Percentiles rank a stretch among this genome's conserved stretches.
Evolutionary conservation across 2,329 filamentous ascomycete genomes (phyloP).

Genomic region (Penicillium corylophilum): DNA sequence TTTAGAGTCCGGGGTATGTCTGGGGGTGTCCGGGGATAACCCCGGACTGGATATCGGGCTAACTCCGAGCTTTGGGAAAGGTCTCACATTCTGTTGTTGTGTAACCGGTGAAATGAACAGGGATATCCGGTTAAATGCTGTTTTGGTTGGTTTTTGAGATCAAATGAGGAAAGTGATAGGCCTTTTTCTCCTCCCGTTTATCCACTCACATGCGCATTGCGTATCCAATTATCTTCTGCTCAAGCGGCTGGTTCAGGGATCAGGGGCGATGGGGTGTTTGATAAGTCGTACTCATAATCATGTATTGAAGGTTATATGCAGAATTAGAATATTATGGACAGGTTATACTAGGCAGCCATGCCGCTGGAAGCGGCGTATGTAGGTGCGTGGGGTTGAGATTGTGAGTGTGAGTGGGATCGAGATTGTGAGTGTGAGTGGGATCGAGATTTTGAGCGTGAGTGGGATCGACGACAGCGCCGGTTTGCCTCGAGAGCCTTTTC

Average conservation of each 20-base stretch:
- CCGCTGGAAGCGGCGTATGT: neutral
- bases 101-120: neutral
- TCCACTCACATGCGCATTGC: neutral
- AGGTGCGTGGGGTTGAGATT: neutral
- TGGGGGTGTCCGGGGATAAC: conserved; percentile 4
- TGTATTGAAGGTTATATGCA: neutral
- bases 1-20: neutral
- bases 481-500: conserved; percentile 3
- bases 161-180: neutral
- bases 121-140: neutral
- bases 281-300: neutral
- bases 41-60: neutral
- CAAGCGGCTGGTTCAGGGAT: neutral
- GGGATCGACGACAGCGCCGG: neutral
- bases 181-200: neutral
- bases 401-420: neutral
- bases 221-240: neutral
- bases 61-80: neutral
- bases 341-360: neutral
- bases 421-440: neutral
- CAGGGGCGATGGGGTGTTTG: neutral
- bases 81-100: neutral
- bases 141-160: neutral
- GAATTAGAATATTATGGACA: neutral
- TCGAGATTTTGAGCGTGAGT: neutral